Percentiles rank a stretch among this genome's conserved stretches.
These are phyloP conservation scores for Drechslerella dactyloides DNA, from an alignment of 2,329 filamentous ascomycete genomes.

Conservation along the genomic window DNA sequence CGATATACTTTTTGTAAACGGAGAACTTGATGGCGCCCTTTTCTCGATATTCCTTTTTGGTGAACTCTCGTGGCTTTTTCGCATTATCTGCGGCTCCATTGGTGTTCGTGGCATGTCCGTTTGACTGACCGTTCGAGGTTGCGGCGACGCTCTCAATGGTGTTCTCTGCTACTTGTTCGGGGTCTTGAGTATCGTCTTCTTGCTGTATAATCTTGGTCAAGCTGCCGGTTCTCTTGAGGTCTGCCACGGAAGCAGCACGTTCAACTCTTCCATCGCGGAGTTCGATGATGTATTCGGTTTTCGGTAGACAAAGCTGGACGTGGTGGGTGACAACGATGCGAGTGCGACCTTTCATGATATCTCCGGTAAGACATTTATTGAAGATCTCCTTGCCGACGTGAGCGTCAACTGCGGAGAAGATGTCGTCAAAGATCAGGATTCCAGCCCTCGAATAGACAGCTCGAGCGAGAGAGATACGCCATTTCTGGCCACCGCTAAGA, in stretches of 20 bases:
- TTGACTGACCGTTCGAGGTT: constrained; percentile 54
- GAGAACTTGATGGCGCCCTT: constrained; percentile 71
- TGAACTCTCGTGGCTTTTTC: constrained; percentile 71
- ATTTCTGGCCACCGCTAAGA: constrained; percentile 81
- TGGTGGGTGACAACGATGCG: constrained; percentile 82
- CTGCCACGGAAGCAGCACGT: constrained; percentile 69
- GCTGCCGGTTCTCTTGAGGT: constrained; percentile 61
- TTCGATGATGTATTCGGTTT: constrained; percentile 75
- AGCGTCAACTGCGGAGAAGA: constrained; percentile 81
- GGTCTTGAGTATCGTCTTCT: constrained; percentile 53
- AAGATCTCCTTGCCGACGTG: constrained; percentile 81
- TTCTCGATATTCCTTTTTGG: constrained; percentile 76
- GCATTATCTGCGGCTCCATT: constrained; percentile 63
- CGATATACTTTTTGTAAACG: constrained; percentile 73
- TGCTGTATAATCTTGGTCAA: constrained; percentile 59
- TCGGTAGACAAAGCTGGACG: constrained; percentile 72
- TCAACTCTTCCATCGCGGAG: constrained; percentile 72
- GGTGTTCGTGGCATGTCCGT: constrained; percentile 56
- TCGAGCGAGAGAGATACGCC: constrained; percentile 79
- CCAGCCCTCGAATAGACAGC: constrained; percentile 80
- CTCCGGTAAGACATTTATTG: constrained; percentile 74
- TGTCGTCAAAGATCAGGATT: constrained; percentile 79
- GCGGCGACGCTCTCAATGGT: constrained; percentile 65
- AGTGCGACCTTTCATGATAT: constrained; percentile 72
- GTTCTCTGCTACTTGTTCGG: constrained; percentile 61